phyloP scores from a whole-genome alignment of 768 basidiomycete species.

The Phlebiopsis flavidoalba region DNA sequence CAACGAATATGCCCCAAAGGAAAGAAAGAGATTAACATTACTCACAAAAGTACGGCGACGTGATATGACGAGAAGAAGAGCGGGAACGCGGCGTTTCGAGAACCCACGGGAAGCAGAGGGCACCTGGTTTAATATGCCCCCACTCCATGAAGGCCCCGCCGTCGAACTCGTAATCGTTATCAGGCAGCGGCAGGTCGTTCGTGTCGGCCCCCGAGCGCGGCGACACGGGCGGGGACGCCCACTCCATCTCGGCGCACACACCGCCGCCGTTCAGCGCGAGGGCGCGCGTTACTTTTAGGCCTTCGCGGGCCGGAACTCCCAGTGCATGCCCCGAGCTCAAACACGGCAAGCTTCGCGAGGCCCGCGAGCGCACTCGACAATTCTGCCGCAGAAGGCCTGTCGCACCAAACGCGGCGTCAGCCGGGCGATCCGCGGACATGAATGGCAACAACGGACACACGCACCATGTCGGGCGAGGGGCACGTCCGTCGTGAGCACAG shows the following conservation, averaged over 20 bases:
- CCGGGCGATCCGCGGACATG: slow-evolving; percentile 1
- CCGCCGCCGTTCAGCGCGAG: slow-evolving; percentile 4
- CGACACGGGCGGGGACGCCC: slow-evolving; percentile 25
- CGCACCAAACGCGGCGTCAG: not conserved
- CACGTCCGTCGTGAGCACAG: slow-evolving; percentile 44
- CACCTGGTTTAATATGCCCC: slow-evolving; percentile 21
- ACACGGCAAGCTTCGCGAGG: slow-evolving; percentile 56
- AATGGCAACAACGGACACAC: slow-evolving; percentile 13
- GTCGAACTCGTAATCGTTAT: slow-evolving; percentile 22
- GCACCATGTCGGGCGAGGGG: slow-evolving; percentile 28
- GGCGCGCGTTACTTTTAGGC: no score
- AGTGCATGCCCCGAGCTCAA: slow-evolving; percentile 78
- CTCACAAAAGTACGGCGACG: not conserved
- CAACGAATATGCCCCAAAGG: not conserved
- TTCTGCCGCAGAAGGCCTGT: slow-evolving; percentile 60
- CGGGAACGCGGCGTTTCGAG: not conserved
- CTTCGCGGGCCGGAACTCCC: slow-evolving; percentile 53
- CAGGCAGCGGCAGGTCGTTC: slow-evolving; percentile 10
- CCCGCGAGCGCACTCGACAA: slow-evolving; percentile 52
- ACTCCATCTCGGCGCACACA: slow-evolving; percentile 18
- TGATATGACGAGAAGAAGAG: not conserved
- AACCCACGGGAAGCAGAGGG: not conserved
- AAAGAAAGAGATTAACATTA: not conserved
- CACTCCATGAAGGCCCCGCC: slow-evolving; percentile 24
- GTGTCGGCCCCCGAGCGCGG: slow-evolving; percentile 19